phyloP scores from a whole-genome alignment of 1,284 basidiomycete genomes.

The Trichosporon asahii region DNA sequence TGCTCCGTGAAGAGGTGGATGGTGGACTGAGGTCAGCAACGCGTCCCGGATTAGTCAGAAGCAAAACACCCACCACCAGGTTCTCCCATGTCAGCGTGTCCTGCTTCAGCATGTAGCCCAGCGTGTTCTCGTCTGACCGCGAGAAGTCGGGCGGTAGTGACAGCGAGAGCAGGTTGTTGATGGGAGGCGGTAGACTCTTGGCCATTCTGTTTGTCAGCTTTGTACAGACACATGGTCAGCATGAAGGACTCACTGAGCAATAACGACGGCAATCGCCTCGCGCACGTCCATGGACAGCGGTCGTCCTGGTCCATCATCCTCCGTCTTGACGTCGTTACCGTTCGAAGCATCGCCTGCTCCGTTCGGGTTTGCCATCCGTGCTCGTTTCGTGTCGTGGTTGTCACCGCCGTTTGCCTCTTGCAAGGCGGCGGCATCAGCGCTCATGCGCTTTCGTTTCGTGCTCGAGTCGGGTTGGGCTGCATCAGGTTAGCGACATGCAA shows the following conservation, averaged over 20 bases:
- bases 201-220: slow-evolving; percentile 38
- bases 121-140: slow-evolving; percentile 43
- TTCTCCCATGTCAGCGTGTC: slow-evolving; percentile 39
- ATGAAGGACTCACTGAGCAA: slow-evolving; percentile 33
- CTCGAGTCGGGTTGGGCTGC: slow-evolving; percentile 13
- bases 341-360: background rate
- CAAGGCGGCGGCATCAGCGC: background rate
- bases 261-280: slow-evolving; percentile 36
- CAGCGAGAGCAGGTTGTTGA: slow-evolving; percentile 37
- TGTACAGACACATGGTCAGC: background rate
- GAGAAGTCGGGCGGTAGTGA: slow-evolving; percentile 42
- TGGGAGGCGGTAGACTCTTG: slow-evolving; percentile 35
- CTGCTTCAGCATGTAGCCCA: slow-evolving; percentile 39
- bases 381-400: slow-evolving; percentile 20
- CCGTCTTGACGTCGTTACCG: slow-evolving; percentile 9
- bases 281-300: slow-evolving; percentile 30
- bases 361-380: slow-evolving; percentile 11
- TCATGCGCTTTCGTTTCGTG: slow-evolving; percentile 28
- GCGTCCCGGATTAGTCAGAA: background rate
- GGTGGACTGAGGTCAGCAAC: slow-evolving; percentile 32
- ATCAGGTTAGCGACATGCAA: background rate
- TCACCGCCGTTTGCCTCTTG: slow-evolving; percentile 11
- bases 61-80: slow-evolving; percentile 33
- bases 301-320: slow-evolving; percentile 14
- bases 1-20: slow-evolving; percentile 43